Conservation (phyloP, 768 basidiomycete genomes). For the Lentinula aciculospora region DNA sequence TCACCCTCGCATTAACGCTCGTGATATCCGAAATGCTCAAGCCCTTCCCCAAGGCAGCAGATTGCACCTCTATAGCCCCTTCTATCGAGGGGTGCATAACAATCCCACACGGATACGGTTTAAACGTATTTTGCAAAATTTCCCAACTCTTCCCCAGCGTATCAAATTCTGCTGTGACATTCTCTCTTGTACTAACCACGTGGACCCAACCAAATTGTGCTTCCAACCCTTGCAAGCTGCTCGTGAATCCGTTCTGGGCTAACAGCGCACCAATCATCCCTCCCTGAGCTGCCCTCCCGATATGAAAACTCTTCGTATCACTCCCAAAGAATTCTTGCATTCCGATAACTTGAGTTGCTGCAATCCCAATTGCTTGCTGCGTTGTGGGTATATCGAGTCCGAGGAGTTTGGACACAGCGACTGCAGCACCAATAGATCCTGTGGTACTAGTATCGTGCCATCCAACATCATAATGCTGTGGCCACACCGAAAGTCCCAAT, state of each 20-base stretch:
- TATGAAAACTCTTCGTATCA: slow-evolving; percentile 19
- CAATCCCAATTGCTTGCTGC: slow-evolving; percentile 19
- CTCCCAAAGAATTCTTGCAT: slow-evolving; percentile 19
- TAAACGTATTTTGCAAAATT: slow-evolving; percentile 16
- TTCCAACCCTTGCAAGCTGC: slow-evolving; percentile 16
- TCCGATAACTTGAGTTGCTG: slow-evolving; percentile 19
- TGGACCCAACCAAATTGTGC: slow-evolving; percentile 18
- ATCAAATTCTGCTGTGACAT: slow-evolving; percentile 12
- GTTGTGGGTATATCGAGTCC: slow-evolving; percentile 12
- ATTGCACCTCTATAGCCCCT: slow-evolving; percentile 16
- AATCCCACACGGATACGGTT: slow-evolving; percentile 19
- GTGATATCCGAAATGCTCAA: slow-evolving; percentile 10
- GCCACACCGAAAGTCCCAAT: slow-evolving; percentile 17
- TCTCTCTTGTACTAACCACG: slow-evolving; percentile 15
- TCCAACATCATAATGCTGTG: slow-evolving; percentile 19
- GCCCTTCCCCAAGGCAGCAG: slow-evolving; percentile 5
- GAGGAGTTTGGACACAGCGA: slow-evolving; percentile 18
- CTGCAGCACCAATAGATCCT: slow-evolving; percentile 19
- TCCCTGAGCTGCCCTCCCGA: slow-evolving; percentile 18
- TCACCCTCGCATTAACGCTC: slow-evolving; percentile 14
- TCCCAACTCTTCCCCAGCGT: slow-evolving; percentile 14
- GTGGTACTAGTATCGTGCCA: slow-evolving; percentile 21
- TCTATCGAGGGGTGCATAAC: slow-evolving; percentile 19
- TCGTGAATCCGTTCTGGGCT: slow-evolving; percentile 15
- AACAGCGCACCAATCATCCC: slow-evolving; percentile 17